Evolutionary conservation across 139 green algal species (phyloP).

Genomic region (Chlamydomonas sp.): DNA sequence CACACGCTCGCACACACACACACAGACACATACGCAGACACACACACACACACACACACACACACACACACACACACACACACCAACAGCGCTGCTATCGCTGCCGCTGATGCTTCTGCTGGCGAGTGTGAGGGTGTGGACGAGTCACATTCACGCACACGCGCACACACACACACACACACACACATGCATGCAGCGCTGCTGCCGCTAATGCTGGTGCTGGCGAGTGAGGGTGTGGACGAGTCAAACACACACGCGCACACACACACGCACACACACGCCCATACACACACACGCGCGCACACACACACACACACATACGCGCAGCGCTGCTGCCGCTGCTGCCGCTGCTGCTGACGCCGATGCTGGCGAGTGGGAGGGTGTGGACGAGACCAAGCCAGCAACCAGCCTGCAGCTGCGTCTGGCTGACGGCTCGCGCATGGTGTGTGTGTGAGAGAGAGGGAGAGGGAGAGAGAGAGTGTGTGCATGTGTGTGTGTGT

Average conservation of each 20-base stretch:
- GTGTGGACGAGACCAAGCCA: slow-evolving; percentile 60
- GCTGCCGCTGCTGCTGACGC: slow-evolving; percentile 3
- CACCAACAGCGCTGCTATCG: not conserved
- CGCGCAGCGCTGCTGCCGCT: slow-evolving; percentile 9
- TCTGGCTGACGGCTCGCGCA: slow-evolving; percentile 66
- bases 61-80: not conserved
- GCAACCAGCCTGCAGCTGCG: slow-evolving; percentile 81
- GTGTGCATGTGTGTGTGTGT: not conserved
- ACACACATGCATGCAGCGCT: not conserved
- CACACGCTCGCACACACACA: too few relatives aligned
- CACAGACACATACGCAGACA: too few relatives aligned
- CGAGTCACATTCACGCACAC: not conserved
- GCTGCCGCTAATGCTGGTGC: not conserved
- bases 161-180: not conserved
- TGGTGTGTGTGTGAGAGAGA: slow-evolving; percentile 34
- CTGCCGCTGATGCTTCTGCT: not conserved
- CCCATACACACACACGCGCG: not conserved
- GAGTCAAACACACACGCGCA: not conserved
- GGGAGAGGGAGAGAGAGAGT: not conserved
- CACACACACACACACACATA: slow-evolving; percentile 1
- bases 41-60: not conserved
- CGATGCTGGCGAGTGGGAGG: slow-evolving; percentile 54
- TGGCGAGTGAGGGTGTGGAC: not conserved
- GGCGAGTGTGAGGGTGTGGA: not conserved
- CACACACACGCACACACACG: not conserved